Conservation (phyloP, 352 stramenopile genomes). For the Phytophthora pistaciae region DNA sequence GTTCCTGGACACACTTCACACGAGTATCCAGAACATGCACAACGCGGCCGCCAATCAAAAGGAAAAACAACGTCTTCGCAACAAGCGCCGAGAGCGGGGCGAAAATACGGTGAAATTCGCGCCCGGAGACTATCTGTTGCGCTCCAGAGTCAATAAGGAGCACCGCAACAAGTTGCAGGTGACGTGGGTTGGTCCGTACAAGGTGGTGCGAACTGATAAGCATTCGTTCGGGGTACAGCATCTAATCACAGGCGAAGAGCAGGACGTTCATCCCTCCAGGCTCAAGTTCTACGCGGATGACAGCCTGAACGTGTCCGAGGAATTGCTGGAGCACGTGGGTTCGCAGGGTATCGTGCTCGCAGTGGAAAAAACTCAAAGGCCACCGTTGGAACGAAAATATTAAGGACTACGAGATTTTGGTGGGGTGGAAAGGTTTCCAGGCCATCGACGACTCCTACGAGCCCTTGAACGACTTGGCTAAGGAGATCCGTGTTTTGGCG, state of each 20-base stretch:
- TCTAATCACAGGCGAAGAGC: not conserved
- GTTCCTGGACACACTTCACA: not conserved
- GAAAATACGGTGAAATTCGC: constrained; percentile 12
- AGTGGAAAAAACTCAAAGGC: not conserved
- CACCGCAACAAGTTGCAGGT: constrained; percentile 9
- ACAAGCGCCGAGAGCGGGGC: not conserved
- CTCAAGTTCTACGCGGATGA: constrained; percentile 9
- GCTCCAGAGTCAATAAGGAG: constrained; percentile 4
- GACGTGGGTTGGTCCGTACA: not conserved
- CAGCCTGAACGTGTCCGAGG: not conserved
- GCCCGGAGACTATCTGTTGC: constrained; percentile 11
- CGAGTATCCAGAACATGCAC: not conserved
- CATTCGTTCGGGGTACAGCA: not conserved
- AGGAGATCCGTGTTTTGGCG: too few species aligned
- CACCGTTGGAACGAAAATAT: not conserved
- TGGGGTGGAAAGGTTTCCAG: not conserved
- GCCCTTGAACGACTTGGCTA: too few species aligned
- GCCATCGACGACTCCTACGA: too few species aligned
- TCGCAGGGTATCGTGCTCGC: constrained; percentile 5
- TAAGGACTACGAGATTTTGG: constrained; percentile 3
- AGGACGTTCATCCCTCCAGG: not conserved
- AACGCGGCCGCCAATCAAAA: not conserved
- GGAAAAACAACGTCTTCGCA: not conserved
- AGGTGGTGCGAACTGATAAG: not conserved
- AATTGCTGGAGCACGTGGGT: constrained; percentile 1